These are phyloP conservation scores for Saccharomyces hybrid DNA, from an alignment of 1,139 yeast genomes.

Conservation along the genomic window DNA sequence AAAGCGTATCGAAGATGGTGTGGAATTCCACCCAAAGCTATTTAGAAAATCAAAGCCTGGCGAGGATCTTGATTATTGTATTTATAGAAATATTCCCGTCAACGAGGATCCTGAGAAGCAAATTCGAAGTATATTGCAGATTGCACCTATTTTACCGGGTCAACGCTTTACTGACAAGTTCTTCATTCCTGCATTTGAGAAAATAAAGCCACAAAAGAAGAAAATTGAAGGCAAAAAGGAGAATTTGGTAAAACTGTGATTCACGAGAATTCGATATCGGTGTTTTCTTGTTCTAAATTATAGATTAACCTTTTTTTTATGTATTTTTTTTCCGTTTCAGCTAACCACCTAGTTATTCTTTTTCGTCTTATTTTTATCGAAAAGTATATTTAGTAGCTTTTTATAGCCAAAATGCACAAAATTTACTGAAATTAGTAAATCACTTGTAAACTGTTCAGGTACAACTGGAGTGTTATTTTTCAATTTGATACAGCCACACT, in stretches of 20 bases:
- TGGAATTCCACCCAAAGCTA: conserved; percentile 69
- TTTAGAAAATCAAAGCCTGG: conserved; percentile 42
- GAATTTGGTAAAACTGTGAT: neutral
- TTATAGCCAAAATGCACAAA: conserved; percentile 14
- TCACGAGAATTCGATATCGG: too few relatives aligned
- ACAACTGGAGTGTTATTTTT: conserved; percentile 12
- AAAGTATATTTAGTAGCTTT: conserved; percentile 8
- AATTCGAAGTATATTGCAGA: conserved; percentile 47
- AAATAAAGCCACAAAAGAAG: conserved; percentile 21
- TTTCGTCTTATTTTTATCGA: neutral
- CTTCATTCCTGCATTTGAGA: conserved; percentile 60
- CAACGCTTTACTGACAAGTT: conserved; percentile 57
- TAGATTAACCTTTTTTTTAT: neutral
- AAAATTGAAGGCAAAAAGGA: neutral
- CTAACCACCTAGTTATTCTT: neutral
- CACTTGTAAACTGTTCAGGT: conserved; percentile 4
- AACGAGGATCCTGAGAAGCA: conserved; percentile 43
- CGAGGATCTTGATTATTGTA: conserved; percentile 48
- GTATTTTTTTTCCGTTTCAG: neutral
- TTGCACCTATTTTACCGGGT: conserved; percentile 75
- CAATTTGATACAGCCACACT: conserved; percentile 7
- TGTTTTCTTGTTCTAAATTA: neutral
- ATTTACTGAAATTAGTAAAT: conserved; percentile 7
- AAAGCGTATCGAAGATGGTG: conserved; percentile 66
- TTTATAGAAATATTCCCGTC: conserved; percentile 52